Conservation (phyloP, 108 stramenopile genomes). For the Phaeodactylum tricornutum region DNA sequence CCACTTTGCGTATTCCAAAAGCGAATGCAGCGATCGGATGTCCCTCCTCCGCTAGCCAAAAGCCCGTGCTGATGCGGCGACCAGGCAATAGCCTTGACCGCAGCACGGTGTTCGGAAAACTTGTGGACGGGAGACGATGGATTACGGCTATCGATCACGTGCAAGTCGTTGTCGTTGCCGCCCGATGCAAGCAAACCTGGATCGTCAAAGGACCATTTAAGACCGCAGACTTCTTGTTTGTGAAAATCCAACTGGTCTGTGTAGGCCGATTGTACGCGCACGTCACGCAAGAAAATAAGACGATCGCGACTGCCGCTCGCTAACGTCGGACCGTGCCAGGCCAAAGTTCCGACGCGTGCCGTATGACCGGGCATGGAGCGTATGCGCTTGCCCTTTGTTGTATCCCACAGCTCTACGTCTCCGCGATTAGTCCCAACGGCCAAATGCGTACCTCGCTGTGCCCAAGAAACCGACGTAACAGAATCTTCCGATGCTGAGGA, state of each 20-base stretch:
- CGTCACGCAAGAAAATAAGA: constrained; percentile 83
- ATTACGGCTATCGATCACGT: constrained; percentile 89
- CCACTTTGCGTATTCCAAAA: constrained; percentile 97
- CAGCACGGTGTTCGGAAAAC: constrained; percentile 92
- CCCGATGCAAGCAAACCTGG: constrained; percentile 84
- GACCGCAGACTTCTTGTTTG: constrained; percentile 96
- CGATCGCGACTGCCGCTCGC: constrained; percentile 93
- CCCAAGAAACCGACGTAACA: constrained; percentile 93
- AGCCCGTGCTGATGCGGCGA: constrained; percentile 95
- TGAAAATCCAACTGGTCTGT: constrained; percentile 69
- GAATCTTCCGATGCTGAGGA: constrained; percentile 36
- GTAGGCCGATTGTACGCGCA: constrained; percentile 54
- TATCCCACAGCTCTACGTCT: constrained; percentile 91
- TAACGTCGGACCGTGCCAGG: constrained; percentile 79
- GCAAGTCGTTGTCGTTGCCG: constrained; percentile 97
- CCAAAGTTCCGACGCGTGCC: constrained; percentile 85
- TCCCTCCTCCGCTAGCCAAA: constrained; percentile 96
- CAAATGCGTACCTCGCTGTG: constrained; percentile 82
- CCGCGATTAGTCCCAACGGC: constrained; percentile 88
- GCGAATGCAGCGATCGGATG: constrained; percentile 95
- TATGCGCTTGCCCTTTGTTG: constrained; percentile 65
- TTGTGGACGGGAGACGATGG: constrained; percentile 42
- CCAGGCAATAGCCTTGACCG: constrained; percentile 99
- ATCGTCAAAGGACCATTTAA: constrained; percentile 93
- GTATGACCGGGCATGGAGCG: constrained; percentile 82